Conservation (phyloP, 2,329 filamentous ascomycete species). For the Verticillium nubilum region DNA sequence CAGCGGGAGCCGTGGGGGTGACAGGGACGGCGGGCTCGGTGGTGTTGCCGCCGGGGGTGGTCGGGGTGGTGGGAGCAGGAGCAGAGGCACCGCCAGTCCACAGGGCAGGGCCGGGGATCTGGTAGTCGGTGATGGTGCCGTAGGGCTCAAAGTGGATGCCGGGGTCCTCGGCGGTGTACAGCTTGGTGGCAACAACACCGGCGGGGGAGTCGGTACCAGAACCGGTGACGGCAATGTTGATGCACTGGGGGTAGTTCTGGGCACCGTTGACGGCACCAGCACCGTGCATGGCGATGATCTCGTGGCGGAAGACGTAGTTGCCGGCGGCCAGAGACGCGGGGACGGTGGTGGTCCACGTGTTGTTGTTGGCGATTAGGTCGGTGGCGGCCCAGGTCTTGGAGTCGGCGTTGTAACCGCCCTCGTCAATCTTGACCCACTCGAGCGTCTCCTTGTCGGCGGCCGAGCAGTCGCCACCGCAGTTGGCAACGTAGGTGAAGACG, state of each 20-base stretch:
- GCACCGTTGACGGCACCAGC: slow-evolving; percentile 36
- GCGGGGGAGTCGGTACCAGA: slow-evolving; percentile 25
- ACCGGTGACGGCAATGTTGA: slow-evolving; percentile 40
- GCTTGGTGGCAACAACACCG: slow-evolving; percentile 22
- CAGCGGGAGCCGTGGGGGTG: neutral
- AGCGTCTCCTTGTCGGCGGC: slow-evolving; percentile 45
- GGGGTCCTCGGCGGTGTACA: slow-evolving; percentile 21
- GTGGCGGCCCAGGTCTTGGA: slow-evolving; percentile 27
- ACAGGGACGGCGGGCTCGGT: neutral
- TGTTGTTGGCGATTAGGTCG: slow-evolving; percentile 34
- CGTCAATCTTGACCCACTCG: slow-evolving; percentile 60
- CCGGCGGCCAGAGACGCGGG: slow-evolving; percentile 25
- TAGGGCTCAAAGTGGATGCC: slow-evolving; percentile 37
- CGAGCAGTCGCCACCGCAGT: slow-evolving; percentile 51
- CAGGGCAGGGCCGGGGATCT: slow-evolving; percentile 26
- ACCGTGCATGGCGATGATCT: slow-evolving; percentile 46
- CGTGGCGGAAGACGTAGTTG: slow-evolving; percentile 44
- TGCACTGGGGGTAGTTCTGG: slow-evolving; percentile 46
- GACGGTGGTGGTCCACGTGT: slow-evolving; percentile 25
- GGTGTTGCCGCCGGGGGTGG: neutral
- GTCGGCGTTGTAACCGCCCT: slow-evolving; percentile 43
- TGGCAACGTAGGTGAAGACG: slow-evolving; percentile 59
- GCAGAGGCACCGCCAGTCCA: slow-evolving; percentile 11
- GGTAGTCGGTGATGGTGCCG: slow-evolving; percentile 21
- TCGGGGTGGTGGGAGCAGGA: slow-evolving; percentile 7